Evolutionary conservation across 257 asterid species (phyloP), one percentile per base, ranked within the genome.

Genomic region (Scutellaria galericulata): DNA sequence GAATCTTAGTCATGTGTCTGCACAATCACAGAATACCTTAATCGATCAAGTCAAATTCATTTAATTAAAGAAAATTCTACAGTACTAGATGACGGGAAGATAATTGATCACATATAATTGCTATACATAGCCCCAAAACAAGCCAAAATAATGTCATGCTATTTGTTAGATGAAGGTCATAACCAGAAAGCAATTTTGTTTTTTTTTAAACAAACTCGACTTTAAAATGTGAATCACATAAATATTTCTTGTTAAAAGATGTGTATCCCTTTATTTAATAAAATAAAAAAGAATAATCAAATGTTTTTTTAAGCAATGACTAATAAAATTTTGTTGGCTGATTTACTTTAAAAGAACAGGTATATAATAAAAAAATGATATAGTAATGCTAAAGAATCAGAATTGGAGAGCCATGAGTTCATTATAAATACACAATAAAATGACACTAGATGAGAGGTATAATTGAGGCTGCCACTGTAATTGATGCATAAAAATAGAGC

Each of bases 1-100:
- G 48, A 71, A 60, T 15, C 40, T 31, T 35, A 13, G 54, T 53
- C 62, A 79, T 14, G 48, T 39, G 27, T 68, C 45, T 44, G 75
- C 51, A 63, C 47, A 20, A 52, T 72, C 56, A 20, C 63, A 69
- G 37, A 64, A 27, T 27, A 59, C 14, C 58, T 64, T 24, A 45
- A 47, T 37, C 37, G 52, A 77, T 57, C 35, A 37, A 52, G 54
- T 73, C 37, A 51, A 12, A 31, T 56, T 79, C 9, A 8, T 27
- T 56, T 31, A 13, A 11, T 4, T 13, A 15, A 64, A 4, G 22
- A 54, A 22, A 10, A 11, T 24, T 27, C 37, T 4, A 48, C 15
- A 14, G 7, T 22, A n/a, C 5, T 9, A 50, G 59, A 40, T 13
- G 57, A 45, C 31, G 59, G 39, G 48, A 74, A 35, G 54, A 12